Evolutionary conservation across 768 basidiomycete genomes (phyloP), one percentile per base, ranked within the genome.

Genomic region (Lactifluus echinatus): DNA sequence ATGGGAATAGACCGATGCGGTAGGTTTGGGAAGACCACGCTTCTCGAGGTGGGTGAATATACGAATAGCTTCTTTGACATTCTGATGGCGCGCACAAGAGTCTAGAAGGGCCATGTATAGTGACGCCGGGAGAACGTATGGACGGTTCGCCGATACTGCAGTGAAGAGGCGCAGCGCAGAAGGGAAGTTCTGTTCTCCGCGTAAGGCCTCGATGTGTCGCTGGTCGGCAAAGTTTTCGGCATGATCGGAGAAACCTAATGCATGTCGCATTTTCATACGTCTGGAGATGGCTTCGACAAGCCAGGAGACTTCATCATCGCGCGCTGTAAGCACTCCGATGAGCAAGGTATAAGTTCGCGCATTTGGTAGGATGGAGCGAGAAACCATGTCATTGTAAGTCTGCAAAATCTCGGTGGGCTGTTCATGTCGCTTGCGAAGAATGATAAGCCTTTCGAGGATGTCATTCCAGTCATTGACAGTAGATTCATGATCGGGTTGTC

Each of bases 151-250:
- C 28, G 76, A 71, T 17, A 83, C 76, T 0, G 81, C 76, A 24
- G 85, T 76, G 69, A 93, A 93, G 15, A 94, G 71, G 15, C 80
- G 76, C 72, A 92, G 73, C 0, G 90, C 90, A 0, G 82, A 78
- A 0, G 73, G 66, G 58, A 92, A 84, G 60, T 87, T 90, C 64
- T 81, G 79, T 67, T 94, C 92, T 28, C 74, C 63, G 21, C 72
- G 71, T 23, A 90, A 76, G 2, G 69, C 59, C 0, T 68, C 69
- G 39, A 79, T 74, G 8, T 75, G 75, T 23, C 66, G 66, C 39
- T 75, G 62, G 50, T 78, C 77, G 12, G 50, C 50, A 21, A 67
- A 64, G 15, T 70, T 65, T 1, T 62, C 54, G 7, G 66, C 62
- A n/a, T 67, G 66, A 4, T 69, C 56, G 15, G 74, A 64, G 5